A percentile compares a stretch with the other conserved stretches of the same genome.
phyloP scores from a whole-genome alignment of 129 eudicot genomes.

The Silybum marianum region DNA sequence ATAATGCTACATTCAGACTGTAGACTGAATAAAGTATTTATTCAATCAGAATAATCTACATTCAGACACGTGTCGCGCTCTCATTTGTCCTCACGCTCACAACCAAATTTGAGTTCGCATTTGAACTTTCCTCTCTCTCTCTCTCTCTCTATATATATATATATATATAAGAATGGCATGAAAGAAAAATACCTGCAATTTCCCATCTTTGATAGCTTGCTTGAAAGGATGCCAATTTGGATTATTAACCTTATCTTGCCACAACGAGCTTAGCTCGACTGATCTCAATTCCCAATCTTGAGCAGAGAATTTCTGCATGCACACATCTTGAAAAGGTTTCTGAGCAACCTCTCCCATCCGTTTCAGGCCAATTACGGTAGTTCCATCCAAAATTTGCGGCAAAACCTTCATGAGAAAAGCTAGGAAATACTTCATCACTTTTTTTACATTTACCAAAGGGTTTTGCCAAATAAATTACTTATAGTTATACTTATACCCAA shows the following conservation, averaged over 20 bases:
- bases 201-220: conserved; percentile 45
- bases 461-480: conserved; percentile 3
- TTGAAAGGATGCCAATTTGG: conserved; percentile 65
- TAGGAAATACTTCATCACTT: neutral
- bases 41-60: too few relatives aligned
- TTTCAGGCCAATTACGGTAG: conserved; percentile 44
- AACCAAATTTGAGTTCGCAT: too few relatives aligned
- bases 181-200: conserved; percentile 40
- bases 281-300: conserved; percentile 52
- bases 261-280: conserved; percentile 48
- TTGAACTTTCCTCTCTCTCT: too few relatives aligned
- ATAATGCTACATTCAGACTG: too few relatives aligned
- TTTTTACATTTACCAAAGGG: conserved; percentile 4
- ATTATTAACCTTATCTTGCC: conserved; percentile 65
- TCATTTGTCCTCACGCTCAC: too few relatives aligned
- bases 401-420: conserved; percentile 36
- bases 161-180: neutral
- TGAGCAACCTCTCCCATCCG: conserved; percentile 71
- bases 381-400: conserved; percentile 37
- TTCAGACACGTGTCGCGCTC: too few relatives aligned
- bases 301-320: conserved; percentile 48
- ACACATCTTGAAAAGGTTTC: conserved; percentile 60
- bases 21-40: too few relatives aligned
- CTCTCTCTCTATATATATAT: too few relatives aligned
- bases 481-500: neutral